A percentile compares a stretch with the other conserved stretches of the same genome.
These are phyloP conservation scores for Fraxinus pennsylvanica DNA, from an alignment of 257 asterid genomes.

Conservation along the genomic window DNA sequence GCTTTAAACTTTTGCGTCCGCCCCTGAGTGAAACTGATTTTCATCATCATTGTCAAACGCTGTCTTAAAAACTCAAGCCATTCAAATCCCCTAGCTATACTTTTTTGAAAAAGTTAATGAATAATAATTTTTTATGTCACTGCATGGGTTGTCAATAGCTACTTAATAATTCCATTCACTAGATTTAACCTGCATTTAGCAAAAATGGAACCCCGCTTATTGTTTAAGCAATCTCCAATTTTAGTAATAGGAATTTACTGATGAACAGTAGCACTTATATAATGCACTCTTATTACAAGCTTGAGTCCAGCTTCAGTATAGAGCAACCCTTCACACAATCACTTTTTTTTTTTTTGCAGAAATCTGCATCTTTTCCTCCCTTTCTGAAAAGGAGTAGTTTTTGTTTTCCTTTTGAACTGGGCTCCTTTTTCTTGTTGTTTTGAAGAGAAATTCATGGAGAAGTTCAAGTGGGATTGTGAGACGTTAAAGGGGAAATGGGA, in stretches of 20 bases:
- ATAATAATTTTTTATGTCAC: conserved; percentile 10
- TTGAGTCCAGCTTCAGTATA: conserved; percentile 5
- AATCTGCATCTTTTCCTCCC: neutral
- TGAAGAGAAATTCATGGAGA: conserved; percentile 42
- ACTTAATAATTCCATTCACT: conserved; percentile 40
- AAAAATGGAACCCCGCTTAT: conserved; percentile 39
- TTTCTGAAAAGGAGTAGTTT: neutral
- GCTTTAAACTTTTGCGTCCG: too few species aligned
- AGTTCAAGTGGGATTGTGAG: conserved; percentile 38
- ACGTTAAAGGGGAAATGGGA: conserved; percentile 34
- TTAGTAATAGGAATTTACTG: conserved; percentile 47
- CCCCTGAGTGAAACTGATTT: neutral
- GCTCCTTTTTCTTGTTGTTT: neutral
- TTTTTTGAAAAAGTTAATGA: neutral
- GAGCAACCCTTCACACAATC: neutral
- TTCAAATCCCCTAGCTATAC: neutral
- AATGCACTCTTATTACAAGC: conserved; percentile 22
- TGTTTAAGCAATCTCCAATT: conserved; percentile 49
- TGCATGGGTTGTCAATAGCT: conserved; percentile 25
- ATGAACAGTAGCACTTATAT: conserved; percentile 20
- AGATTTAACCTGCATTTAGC: conserved; percentile 40
- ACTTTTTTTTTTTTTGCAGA: neutral
- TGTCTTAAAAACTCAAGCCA: neutral
- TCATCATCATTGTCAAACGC: neutral
- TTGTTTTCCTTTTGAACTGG: conserved; percentile 13